Conservation (phyloP, 139 green algal genomes). For the Chlorella vulgaris region DNA sequence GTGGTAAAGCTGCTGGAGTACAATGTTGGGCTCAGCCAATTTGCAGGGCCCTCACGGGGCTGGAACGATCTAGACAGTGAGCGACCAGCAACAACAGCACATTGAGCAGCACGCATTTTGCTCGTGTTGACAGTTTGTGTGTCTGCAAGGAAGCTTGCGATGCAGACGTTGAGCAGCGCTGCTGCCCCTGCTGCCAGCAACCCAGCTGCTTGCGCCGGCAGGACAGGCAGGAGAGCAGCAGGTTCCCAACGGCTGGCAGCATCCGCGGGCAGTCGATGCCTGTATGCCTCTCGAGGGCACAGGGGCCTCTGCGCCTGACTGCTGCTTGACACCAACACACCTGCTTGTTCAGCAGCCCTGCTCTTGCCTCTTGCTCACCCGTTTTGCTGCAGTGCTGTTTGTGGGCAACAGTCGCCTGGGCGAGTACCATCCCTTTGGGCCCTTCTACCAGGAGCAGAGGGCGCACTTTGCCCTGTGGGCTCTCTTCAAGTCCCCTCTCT, state of each 20-base stretch:
- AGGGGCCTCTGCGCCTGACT: not conserved
- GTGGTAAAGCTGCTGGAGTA: constrained; percentile 53
- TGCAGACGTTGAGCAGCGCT: too few relatives aligned
- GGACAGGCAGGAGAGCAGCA: too few relatives aligned
- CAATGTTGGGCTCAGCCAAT: constrained; percentile 47
- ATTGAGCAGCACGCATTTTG: too few relatives aligned
- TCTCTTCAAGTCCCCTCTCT: constrained; percentile 67
- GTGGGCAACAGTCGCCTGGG: constrained; percentile 53
- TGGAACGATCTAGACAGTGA: constrained; percentile 75
- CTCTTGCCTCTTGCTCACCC: not conserved
- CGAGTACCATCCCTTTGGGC: constrained; percentile 19
- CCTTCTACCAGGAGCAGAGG: constrained; percentile 45
- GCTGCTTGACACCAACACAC: too few relatives aligned
- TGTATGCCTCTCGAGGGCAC: not conserved
- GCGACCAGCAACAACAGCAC: not conserved
- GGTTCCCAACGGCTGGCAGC: too few relatives aligned
- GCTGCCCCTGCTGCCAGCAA: too few relatives aligned
- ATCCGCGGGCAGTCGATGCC: too few relatives aligned
- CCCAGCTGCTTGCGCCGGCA: too few relatives aligned
- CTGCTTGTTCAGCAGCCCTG: too few relatives aligned
- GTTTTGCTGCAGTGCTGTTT: constrained; percentile 16
- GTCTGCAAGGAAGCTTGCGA: too few relatives aligned
- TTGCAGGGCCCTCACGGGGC: constrained; percentile 57
- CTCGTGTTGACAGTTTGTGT: too few relatives aligned
- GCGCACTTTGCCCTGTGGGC: constrained; percentile 75